A percentile compares a stretch with the other conserved stretches of the same genome.
Evolutionary conservation across 1,284 basidiomycete species (phyloP).

Genomic region (Neonothopanus nambi): DNA sequence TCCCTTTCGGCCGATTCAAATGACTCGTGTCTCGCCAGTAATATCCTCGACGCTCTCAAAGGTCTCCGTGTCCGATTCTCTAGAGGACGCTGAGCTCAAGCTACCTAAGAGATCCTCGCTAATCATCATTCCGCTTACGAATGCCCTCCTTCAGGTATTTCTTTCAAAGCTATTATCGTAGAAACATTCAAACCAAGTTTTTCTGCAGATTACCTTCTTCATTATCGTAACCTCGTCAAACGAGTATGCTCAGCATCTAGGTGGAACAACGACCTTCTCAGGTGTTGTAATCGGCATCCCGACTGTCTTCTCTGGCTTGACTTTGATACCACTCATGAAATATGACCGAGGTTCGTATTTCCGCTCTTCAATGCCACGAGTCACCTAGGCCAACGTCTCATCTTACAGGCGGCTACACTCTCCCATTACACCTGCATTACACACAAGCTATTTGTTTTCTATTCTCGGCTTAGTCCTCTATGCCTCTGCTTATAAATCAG

Average conservation of each 20-base stretch:
- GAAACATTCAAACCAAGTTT: neutral
- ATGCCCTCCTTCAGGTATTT: constrained; percentile 46
- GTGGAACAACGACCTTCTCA: constrained; percentile 65
- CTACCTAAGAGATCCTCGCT: constrained; percentile 45
- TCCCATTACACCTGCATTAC: constrained; percentile 33
- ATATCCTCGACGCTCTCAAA: too few species aligned
- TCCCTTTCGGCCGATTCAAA: too few species aligned
- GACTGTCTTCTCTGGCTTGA: constrained; percentile 56
- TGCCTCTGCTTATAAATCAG: constrained; percentile 39
- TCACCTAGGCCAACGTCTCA: neutral
- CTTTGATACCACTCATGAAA: constrained; percentile 57
- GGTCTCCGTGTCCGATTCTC: too few species aligned
- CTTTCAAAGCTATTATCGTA: neutral
- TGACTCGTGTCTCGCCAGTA: too few species aligned
- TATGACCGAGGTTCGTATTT: constrained; percentile 65
- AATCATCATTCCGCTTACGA: constrained; percentile 42
- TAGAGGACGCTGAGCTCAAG: constrained; percentile 45
- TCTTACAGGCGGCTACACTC: constrained; percentile 50
- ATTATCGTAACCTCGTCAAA: constrained; percentile 67
- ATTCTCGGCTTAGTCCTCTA: constrained; percentile 43
- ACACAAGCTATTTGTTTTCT: constrained; percentile 37
- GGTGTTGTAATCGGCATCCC: constrained; percentile 71
- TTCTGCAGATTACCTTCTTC: constrained; percentile 60
- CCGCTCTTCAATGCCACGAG: too few species aligned
- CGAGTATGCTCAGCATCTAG: constrained; percentile 60